These are phyloP conservation scores for Hypericum perforatum DNA, from an alignment of 345 rosid genomes.

Conservation along the genomic window DNA sequence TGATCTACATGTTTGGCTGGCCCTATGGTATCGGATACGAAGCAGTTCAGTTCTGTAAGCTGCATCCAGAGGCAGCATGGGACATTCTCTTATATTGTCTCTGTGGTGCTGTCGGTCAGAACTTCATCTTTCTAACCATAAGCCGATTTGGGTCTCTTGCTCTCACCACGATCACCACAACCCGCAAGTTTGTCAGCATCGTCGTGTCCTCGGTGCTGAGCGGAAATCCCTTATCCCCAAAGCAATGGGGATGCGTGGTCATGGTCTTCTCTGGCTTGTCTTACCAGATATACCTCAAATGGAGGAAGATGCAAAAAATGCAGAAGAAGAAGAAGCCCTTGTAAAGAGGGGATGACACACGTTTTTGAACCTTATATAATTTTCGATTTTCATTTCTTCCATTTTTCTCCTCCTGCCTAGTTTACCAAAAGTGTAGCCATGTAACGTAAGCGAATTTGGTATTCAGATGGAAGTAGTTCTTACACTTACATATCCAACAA, in stretches of 20 bases:
- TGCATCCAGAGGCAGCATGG: conserved; percentile 85
- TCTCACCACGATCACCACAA: conserved; percentile 88
- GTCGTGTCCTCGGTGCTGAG: conserved; percentile 80
- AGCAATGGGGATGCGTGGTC: conserved; percentile 83
- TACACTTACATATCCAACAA: too few relatives aligned
- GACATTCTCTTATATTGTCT: conserved; percentile 79
- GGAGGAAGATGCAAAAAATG: conserved; percentile 64
- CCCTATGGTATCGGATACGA: conserved; percentile 63
- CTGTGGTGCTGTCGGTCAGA: conserved; percentile 92
- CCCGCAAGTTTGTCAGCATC: conserved; percentile 86
- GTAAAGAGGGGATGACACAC: conserved; percentile 17
- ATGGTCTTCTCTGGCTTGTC: conserved; percentile 95
- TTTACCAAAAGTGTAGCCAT: too few relatives aligned
- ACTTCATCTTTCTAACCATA: conserved; percentile 89
- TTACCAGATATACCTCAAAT: conserved; percentile 85
- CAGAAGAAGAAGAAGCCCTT: conserved; percentile 65
- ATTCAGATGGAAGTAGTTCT: too few relatives aligned
- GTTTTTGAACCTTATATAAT: neutral
- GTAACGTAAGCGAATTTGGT: too few relatives aligned
- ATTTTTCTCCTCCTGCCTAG: neutral
- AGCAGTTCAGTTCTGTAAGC: conserved; percentile 69
- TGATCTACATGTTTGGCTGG: conserved; percentile 84
- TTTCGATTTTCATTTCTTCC: neutral
- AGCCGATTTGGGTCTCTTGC: conserved; percentile 90
- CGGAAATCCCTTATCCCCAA: conserved; percentile 73